Base-by-base conservation (phyloP, 2,329 filamentous ascomycete genomes). In the Fusarium citri region DNA sequence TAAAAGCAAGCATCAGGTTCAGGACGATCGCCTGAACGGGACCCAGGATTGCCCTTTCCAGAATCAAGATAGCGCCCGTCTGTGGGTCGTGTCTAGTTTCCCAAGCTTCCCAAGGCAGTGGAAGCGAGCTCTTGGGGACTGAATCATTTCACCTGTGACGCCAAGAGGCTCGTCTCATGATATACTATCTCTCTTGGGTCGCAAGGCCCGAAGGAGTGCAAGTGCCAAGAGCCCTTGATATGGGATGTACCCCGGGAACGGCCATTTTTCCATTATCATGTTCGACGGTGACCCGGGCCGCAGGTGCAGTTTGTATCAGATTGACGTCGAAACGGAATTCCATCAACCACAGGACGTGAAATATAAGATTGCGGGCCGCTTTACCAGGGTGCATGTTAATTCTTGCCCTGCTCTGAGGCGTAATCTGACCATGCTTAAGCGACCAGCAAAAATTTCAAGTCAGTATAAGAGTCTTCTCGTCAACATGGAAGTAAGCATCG, bases 281-380 rank as follows among this genome's bases (percentile, higher is more conserved):
- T 22, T 58, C 47, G 66, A 59, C 45, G 48, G 51, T 50, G 54
- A 64, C 37, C 51, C 45, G 46, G 61, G 54, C 56, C 42, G 59
- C 58, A 50, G 30, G 49, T 53, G 49, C 23, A 53, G 49, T 53
- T 28, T 53, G 56, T 65, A 53, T 59, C 55, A 48, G 69, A 56
- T 69, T 68, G 63, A 69, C 51, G 72, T 73, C 23, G 69, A 72
- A 74, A 59, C 50, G 51, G 57, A 69, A 66, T 74, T 74, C 73
- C 73, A 73, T 75, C 73, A 75, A 75, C 71, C 73, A 75, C 67
- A 75, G 66, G 41, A 55, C 72, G 64, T 64, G 72, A 62, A 67
- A 59, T 51, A 60, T 30, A 67, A 75, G 68, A 60, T 59, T 56
- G 71, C 71, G 72, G 68, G 72, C 60, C 69, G 59, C 49, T 47